Evolutionary conservation across 2,329 filamentous ascomycete species (phyloP).

Genomic region (Fusarium ambrosium): DNA sequence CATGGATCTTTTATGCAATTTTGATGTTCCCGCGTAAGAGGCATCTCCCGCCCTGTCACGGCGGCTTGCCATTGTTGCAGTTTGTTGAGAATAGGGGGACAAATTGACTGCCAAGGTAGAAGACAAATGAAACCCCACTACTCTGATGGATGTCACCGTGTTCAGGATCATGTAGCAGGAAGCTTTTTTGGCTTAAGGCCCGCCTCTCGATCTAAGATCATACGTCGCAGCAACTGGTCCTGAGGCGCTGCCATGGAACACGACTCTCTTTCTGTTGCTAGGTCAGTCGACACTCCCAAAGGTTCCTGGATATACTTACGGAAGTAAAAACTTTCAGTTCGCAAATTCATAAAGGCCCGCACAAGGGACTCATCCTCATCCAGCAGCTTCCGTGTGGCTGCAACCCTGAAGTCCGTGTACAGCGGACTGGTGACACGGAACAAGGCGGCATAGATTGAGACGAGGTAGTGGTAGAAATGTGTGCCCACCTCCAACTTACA

Average conservation of each 20-base stretch:
- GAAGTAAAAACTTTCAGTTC: conserved; percentile 49
- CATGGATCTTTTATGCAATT: background rate
- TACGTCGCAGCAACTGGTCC: conserved; percentile 46
- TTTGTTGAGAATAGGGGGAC: background rate
- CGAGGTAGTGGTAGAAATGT: conserved; percentile 48
- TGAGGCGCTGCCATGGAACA: conserved; percentile 45
- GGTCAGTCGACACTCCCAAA: conserved; percentile 15
- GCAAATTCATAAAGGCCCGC: conserved; percentile 45
- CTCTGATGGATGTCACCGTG: conserved; percentile 1
- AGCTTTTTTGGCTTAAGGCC: conserved; percentile 37
- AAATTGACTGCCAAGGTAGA: background rate
- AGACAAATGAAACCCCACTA: conserved; percentile 9
- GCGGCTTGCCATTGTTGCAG: background rate
- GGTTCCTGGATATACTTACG: conserved; percentile 28
- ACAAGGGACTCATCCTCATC: conserved; percentile 43
- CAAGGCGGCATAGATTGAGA: conserved; percentile 47
- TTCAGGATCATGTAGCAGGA: conserved; percentile 9
- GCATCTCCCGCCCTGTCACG: background rate
- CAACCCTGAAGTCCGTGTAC: conserved; percentile 45
- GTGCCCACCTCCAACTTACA: conserved; percentile 47
- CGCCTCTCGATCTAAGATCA: conserved; percentile 47
- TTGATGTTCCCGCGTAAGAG: background rate
- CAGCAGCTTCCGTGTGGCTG: conserved; percentile 41
- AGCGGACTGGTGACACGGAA: conserved; percentile 47
- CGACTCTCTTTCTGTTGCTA: conserved; percentile 44